Evolutionary conservation across 164 flowering plant genomes (phyloP).

Genomic region (Vitis rotundifolia): DNA sequence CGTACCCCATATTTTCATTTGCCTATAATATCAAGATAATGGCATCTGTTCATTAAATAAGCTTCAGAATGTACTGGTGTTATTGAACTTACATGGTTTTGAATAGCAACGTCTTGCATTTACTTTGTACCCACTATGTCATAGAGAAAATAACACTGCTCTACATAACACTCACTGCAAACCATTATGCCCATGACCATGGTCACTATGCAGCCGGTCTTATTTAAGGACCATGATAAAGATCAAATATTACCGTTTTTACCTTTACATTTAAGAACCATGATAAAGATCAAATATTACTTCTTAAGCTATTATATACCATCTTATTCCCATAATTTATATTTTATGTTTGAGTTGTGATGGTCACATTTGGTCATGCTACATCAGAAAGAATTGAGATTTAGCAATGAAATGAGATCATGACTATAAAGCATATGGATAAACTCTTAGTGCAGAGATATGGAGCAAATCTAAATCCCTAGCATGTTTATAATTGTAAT

Average conservation of each 20-base stretch:
- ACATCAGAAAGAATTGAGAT: background rate
- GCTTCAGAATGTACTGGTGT: background rate
- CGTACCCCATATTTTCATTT: slow-evolving; percentile 91
- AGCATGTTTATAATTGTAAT: slow-evolving; percentile 3
- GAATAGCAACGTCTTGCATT: no score
- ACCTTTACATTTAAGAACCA: no score
- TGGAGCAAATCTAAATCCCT: background rate
- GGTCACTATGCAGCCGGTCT: no score
- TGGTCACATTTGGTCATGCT: no score
- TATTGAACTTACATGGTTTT: no score
- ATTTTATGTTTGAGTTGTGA: no score
- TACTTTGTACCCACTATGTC: no score
- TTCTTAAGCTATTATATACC: background rate
- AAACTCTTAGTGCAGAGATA: background rate
- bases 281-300: background rate
- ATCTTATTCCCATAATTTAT: background rate
- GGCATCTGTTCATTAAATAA: background rate
- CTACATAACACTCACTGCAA: background rate
- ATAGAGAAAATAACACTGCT: no score
- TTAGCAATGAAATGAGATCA: background rate
- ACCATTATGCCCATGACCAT: background rate
- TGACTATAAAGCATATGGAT: background rate
- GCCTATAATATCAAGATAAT: slow-evolving; percentile 45
- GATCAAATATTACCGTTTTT: no score
- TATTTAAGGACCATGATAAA: no score